Percentiles rank a stretch among this genome's conserved stretches.
Conservation (phyloP, 768 basidiomycete species). For the Suillus paluster region DNA sequence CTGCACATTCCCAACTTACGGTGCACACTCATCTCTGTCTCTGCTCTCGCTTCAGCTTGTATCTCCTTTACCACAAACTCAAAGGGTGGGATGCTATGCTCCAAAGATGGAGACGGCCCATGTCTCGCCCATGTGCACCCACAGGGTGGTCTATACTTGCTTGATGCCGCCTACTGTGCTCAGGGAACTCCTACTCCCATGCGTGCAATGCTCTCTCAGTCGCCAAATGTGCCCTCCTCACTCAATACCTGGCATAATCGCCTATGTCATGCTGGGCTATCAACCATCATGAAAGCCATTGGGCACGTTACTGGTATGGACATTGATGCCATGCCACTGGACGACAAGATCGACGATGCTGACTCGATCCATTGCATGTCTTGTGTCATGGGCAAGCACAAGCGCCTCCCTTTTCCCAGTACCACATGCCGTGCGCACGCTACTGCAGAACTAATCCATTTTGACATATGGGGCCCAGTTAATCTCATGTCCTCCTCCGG, state of each 20-base stretch:
- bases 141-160: not conserved
- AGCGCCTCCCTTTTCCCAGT: constrained; percentile 35
- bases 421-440: not conserved
- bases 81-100: not conserved
- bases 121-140: not conserved
- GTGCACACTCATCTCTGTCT: not conserved
- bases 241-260: not conserved
- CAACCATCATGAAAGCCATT: no score
- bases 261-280: no score
- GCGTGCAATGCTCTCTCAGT: not conserved
- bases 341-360: not conserved
- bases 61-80: not conserved
- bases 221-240: not conserved
- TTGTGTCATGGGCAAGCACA: constrained; percentile 40
- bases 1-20: not conserved
- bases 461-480: constrained; percentile 20
- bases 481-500: not conserved
- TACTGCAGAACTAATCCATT: constrained; percentile 10
- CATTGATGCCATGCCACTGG: no score
- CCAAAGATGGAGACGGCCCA: not conserved
- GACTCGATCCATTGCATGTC: constrained; percentile 28
- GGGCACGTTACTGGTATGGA: no score
- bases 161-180: not conserved
- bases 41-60: not conserved
- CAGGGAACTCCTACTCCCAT: not conserved